Conservation (phyloP, 768 basidiomycete genomes). For the Imleria badia region DNA sequence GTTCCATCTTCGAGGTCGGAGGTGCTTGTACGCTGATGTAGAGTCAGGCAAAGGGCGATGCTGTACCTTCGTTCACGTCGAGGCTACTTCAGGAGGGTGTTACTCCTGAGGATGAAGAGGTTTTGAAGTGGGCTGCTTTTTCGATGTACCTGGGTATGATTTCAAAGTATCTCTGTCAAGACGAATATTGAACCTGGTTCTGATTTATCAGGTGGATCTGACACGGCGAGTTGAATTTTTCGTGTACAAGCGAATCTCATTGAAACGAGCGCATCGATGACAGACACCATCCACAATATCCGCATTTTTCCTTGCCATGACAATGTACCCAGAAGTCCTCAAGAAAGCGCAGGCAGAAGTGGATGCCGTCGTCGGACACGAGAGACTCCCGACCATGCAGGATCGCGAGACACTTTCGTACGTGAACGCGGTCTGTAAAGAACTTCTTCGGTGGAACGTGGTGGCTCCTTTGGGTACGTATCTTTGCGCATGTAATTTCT, state of each 20-base stretch:
- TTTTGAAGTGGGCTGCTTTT: constrained; percentile 12
- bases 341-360: constrained; percentile 13
- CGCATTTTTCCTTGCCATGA: constrained; percentile 20
- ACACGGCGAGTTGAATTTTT: constrained; percentile 29
- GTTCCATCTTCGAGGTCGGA: neutral
- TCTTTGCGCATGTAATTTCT: neutral
- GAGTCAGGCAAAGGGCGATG: constrained; percentile 2
- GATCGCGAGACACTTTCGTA: constrained; percentile 12
- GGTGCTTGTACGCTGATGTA: neutral
- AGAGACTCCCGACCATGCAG: constrained; percentile 9
- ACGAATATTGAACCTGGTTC: neutral
- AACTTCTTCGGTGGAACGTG: constrained; percentile 11
- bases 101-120: constrained; percentile 9
- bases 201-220: constrained; percentile 23
- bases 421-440: constrained; percentile 11
- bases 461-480: neutral
- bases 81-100: neutral
- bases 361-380: constrained; percentile 1
- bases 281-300: constrained; percentile 4
- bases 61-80: constrained; percentile 10
- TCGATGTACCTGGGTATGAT: constrained; percentile 11
- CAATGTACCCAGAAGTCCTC: constrained; percentile 3
- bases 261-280: constrained; percentile 8
- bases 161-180: neutral
- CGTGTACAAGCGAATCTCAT: neutral